These are phyloP conservation scores for Colletotrichum sublineola DNA, from an alignment of 2,329 filamentous ascomycete genomes.

Conservation along the genomic window DNA sequence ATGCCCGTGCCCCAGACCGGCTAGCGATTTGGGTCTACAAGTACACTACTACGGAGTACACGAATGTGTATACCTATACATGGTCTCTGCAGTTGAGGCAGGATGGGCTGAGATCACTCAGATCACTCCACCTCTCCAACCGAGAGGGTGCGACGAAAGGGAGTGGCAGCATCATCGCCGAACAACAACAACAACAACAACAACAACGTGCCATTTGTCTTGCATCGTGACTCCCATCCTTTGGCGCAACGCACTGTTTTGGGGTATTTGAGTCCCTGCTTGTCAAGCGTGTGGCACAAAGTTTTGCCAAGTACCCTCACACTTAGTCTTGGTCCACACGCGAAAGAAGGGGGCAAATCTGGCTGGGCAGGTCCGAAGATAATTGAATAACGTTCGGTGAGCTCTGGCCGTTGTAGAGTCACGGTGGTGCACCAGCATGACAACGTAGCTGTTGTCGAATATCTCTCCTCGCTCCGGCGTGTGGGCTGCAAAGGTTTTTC, in stretches of 20 bases:
- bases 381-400: neutral
- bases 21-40: slow-evolving; percentile 17
- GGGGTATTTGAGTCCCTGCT: slow-evolving; percentile 12
- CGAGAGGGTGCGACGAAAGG: slow-evolving; percentile 35
- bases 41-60: neutral
- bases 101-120: slow-evolving; percentile 30
- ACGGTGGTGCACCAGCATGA: neutral
- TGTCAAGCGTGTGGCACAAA: slow-evolving; percentile 29
- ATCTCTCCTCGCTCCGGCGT: slow-evolving; percentile 10
- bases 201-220: slow-evolving; percentile 20
- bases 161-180: slow-evolving; percentile 25
- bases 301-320: slow-evolving; percentile 2
- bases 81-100: slow-evolving; percentile 29
- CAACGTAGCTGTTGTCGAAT: neutral
- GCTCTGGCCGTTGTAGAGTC: neutral
- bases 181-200: slow-evolving; percentile 10
- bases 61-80: too few species aligned
- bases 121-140: slow-evolving; percentile 36
- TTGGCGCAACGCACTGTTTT: slow-evolving; percentile 12
- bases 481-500: slow-evolving; percentile 8
- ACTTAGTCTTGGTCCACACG: slow-evolving; percentile 8
- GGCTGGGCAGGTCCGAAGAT: slow-evolving; percentile 21
- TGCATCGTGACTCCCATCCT: slow-evolving; percentile 23
- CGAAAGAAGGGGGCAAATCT: slow-evolving; percentile 13
- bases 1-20: slow-evolving; percentile 24